Conservation (phyloP, 129 eudicot species). For the Lactuca sativa region DNA sequence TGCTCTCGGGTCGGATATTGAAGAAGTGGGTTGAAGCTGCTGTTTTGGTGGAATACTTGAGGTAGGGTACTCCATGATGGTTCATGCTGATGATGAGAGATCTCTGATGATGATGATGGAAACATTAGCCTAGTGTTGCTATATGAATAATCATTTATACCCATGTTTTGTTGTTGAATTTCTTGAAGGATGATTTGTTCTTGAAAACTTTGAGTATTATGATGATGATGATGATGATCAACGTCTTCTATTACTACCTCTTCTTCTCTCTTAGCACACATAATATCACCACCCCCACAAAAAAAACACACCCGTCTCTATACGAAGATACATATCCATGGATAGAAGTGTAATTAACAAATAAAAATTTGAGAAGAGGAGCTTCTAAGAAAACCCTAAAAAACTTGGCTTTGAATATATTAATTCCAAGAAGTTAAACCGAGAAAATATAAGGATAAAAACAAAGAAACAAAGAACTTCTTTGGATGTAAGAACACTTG, state of each 20-base stretch:
- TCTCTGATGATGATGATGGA: slow-evolving; percentile 50
- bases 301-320: slow-evolving; percentile 18
- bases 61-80: slow-evolving; percentile 69
- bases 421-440: slow-evolving; percentile 5
- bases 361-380: slow-evolving; percentile 4
- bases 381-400: slow-evolving; percentile 20
- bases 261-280: slow-evolving; percentile 44
- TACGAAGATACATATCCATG: slow-evolving; percentile 18
- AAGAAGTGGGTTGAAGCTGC: slow-evolving; percentile 45
- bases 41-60: slow-evolving; percentile 37
- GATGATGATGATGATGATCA: slow-evolving; percentile 24
- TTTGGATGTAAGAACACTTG: slow-evolving; percentile 16
- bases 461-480: slow-evolving; percentile 13
- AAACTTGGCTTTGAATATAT: slow-evolving; percentile 5
- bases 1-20: slow-evolving; percentile 50
- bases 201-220: slow-evolving; percentile 42
- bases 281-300: slow-evolving; percentile 25
- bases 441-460: slow-evolving; percentile 11
- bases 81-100: slow-evolving; percentile 27
- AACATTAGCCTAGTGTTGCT: slow-evolving; percentile 40
- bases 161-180: slow-evolving; percentile 55
- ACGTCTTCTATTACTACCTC: slow-evolving; percentile 37
- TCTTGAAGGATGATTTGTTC: slow-evolving; percentile 41
- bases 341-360: slow-evolving; percentile 1
- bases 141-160: slow-evolving; percentile 36